Conservation (phyloP, 768 basidiomycete genomes). For the Fomitopsis pulvina region DNA sequence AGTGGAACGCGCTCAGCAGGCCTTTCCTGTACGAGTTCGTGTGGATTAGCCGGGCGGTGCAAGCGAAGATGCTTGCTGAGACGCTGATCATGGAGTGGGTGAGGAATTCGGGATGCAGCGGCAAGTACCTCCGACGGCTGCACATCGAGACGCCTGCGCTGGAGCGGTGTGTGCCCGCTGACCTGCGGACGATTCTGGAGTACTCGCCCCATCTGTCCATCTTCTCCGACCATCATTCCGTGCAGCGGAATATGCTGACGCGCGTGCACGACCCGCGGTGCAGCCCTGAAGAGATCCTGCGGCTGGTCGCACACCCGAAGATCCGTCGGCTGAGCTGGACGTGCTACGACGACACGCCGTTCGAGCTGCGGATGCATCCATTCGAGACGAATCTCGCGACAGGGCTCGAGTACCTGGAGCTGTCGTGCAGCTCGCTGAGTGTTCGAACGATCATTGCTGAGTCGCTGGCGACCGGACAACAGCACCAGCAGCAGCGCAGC, state of each 20-base stretch:
- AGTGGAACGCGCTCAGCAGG: slow-evolving; percentile 49
- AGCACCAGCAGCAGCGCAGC: neutral
- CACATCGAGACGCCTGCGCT: slow-evolving; percentile 66
- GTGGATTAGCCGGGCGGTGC: slow-evolving; percentile 54
- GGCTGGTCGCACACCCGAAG: slow-evolving; percentile 48
- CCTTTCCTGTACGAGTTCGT: slow-evolving; percentile 60
- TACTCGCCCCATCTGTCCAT: slow-evolving; percentile 52
- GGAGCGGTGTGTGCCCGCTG: slow-evolving; percentile 58
- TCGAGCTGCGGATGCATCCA: slow-evolving; percentile 49
- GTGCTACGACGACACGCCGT: slow-evolving; percentile 59
- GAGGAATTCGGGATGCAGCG: slow-evolving; percentile 14
- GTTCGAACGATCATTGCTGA: slow-evolving; percentile 27
- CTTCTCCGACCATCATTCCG: slow-evolving; percentile 59
- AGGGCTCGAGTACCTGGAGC: slow-evolving; percentile 61
- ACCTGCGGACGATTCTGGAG: slow-evolving; percentile 64
- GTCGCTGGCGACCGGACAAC: slow-evolving; percentile 1
- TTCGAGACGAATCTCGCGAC: slow-evolving; percentile 45
- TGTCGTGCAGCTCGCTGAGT: slow-evolving; percentile 50
- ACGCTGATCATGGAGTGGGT: slow-evolving; percentile 39
- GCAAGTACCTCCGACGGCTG: slow-evolving; percentile 48
- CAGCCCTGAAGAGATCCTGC: slow-evolving; percentile 52
- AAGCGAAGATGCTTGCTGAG: slow-evolving; percentile 41
- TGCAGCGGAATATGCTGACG: slow-evolving; percentile 48
- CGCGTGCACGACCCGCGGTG: slow-evolving; percentile 37
- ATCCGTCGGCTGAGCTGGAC: slow-evolving; percentile 65